phyloP scores from a whole-genome alignment of 179 eudicot species.

The Spergularia azorica region DNA sequence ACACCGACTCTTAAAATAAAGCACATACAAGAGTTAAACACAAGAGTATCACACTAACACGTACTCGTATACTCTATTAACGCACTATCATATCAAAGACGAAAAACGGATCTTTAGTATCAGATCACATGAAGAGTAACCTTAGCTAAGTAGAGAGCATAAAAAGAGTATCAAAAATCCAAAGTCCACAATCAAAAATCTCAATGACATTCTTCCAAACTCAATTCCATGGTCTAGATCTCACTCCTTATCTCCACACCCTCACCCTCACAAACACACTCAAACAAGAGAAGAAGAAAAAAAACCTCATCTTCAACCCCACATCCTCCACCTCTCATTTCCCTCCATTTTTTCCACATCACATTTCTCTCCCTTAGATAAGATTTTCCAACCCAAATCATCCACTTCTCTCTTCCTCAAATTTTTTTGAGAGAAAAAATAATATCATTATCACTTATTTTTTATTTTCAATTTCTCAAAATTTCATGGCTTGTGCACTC shows the following conservation, averaged over 20 bases:
- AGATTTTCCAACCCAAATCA: slow-evolving; percentile 17
- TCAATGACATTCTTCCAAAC: not conserved
- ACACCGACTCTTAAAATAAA: too few species aligned
- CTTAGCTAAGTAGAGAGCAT: too few species aligned
- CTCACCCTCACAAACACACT: not conserved
- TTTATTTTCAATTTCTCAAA: not conserved
- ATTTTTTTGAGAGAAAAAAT: slow-evolving; percentile 8
- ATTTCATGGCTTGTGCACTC: slow-evolving; percentile 48
- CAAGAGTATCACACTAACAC: too few species aligned
- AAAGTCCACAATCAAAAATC: not conserved
- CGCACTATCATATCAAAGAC: too few species aligned
- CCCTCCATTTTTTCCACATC: slow-evolving; percentile 36
- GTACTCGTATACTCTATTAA: too few species aligned
- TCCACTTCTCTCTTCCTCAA: not conserved
- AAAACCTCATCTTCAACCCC: slow-evolving; percentile 42
- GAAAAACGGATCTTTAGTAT: too few species aligned
- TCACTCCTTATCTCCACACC: slow-evolving; percentile 15
- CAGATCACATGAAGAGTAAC: too few species aligned
- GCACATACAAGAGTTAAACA: too few species aligned
- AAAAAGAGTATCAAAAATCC: not conserved
- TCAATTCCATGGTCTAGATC: slow-evolving; percentile 27
- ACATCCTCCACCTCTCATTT: slow-evolving; percentile 55
- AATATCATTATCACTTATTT: slow-evolving; percentile 28
- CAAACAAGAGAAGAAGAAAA: too few species aligned
- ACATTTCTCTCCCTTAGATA: slow-evolving; percentile 26